Percentiles rank a stretch among this genome's conserved stretches.
Conservation (phyloP, 1,139 yeast species). For the Entelexis paramagnoliae region DNA sequence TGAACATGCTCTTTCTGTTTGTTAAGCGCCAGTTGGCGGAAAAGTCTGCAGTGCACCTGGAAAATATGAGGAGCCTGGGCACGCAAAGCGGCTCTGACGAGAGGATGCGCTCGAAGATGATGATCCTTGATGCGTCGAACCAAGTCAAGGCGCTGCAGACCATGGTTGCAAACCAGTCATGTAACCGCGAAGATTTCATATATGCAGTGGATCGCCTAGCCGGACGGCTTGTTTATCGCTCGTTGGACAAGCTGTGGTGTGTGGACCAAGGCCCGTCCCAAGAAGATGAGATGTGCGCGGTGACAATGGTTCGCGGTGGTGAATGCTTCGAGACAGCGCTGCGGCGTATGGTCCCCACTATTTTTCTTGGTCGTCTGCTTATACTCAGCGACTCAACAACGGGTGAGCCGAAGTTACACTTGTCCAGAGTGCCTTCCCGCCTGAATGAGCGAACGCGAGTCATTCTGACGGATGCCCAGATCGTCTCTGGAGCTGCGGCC, state of each 20-base stretch:
- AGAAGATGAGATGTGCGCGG: slow-evolving; percentile 49
- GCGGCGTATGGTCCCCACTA: slow-evolving; percentile 64
- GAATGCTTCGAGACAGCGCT: slow-evolving; percentile 80
- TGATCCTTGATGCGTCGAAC: slow-evolving; percentile 35
- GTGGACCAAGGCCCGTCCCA: slow-evolving; percentile 22
- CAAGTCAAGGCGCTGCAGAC: slow-evolving; percentile 69
- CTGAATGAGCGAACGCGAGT: slow-evolving; percentile 33
- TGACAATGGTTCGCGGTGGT: slow-evolving; percentile 79
- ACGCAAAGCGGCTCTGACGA: slow-evolving; percentile 18
- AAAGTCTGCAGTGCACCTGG: slow-evolving; percentile 59
- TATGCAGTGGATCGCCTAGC: slow-evolving; percentile 80
- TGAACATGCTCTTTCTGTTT: slow-evolving; percentile 67
- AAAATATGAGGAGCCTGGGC: slow-evolving; percentile 49
- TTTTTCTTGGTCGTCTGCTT: slow-evolving; percentile 67
- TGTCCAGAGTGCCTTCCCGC: slow-evolving; percentile 48
- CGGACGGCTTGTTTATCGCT: slow-evolving; percentile 53
- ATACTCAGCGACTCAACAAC: slow-evolving; percentile 81
- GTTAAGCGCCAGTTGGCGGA: slow-evolving; percentile 57
- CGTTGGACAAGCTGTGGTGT: slow-evolving; percentile 42
- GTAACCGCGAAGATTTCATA: slow-evolving; percentile 65
- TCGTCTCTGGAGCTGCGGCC: slow-evolving; percentile 86
- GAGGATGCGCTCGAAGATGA: not conserved
- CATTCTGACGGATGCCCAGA: slow-evolving; percentile 72
- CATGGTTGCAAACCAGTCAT: slow-evolving; percentile 46
- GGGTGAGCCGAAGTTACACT: slow-evolving; percentile 89